These are phyloP conservation scores for Plectosphaerella plurivora DNA, from an alignment of 2,329 filamentous ascomycete species.

Conservation along the genomic window DNA sequence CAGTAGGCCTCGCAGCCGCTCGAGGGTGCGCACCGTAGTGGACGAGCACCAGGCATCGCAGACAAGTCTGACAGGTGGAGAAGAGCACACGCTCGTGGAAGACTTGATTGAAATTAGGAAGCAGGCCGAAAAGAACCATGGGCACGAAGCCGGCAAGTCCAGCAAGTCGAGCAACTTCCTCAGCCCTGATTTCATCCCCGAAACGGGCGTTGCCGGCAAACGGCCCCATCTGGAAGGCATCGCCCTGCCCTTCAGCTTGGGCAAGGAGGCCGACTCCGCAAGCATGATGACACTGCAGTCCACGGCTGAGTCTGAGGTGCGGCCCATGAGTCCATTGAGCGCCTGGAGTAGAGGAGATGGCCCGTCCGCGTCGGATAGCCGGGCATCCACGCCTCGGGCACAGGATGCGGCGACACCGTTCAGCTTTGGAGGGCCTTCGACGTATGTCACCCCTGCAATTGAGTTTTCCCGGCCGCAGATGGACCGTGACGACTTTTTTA, in stretches of 20 bases:
- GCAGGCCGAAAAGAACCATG: conserved; percentile 22
- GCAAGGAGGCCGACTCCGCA: conserved; percentile 58
- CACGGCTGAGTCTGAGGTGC: conserved; percentile 21
- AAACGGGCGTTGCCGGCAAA: conserved; percentile 52
- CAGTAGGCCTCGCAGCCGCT: conserved; percentile 20
- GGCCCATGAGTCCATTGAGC: conserved; percentile 25
- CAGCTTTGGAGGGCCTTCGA: not conserved
- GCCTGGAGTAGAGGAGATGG: not conserved
- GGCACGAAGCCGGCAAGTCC: conserved; percentile 10
- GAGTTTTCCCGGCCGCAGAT: conserved; percentile 31
- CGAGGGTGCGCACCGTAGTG: conserved; percentile 40
- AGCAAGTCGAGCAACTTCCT: conserved; percentile 33
- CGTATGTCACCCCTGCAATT: not conserved
- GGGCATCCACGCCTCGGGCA: not conserved
- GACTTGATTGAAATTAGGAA: conserved; percentile 37
- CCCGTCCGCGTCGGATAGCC: not conserved
- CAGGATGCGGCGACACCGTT: not conserved
- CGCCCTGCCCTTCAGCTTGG: conserved; percentile 68
- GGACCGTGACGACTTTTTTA: conserved; percentile 46
- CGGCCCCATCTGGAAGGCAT: conserved; percentile 65
- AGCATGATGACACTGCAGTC: conserved; percentile 66
- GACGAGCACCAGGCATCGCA: conserved; percentile 44
- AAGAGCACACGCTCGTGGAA: conserved; percentile 36
- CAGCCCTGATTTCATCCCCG: conserved; percentile 35
- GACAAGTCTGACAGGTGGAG: conserved; percentile 13